Conservation (phyloP, 2,329 filamentous ascomycete species). For the Nothophaeocryptopus gaeumannii region DNA sequence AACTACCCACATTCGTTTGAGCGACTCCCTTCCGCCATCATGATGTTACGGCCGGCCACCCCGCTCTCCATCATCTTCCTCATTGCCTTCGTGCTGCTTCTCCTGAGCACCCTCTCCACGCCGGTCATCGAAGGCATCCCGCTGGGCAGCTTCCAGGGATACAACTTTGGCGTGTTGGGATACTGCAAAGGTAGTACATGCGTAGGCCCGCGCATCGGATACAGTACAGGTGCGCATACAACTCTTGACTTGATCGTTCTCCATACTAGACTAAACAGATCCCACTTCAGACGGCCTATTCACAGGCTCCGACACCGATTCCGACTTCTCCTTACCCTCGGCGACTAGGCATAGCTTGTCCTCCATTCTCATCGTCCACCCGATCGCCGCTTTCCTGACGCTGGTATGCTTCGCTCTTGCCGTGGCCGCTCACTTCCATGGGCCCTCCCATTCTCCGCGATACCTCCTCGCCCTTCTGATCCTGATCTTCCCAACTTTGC, state of each 20-base stretch:
- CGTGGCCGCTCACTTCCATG: slow-evolving; percentile 77
- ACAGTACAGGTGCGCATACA: slow-evolving; percentile 67
- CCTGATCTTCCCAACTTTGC: slow-evolving; percentile 77
- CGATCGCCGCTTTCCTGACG: slow-evolving; percentile 80
- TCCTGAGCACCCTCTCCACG: slow-evolving; percentile 86
- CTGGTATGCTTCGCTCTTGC: slow-evolving; percentile 81
- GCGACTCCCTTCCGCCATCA: not conserved
- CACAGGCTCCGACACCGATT: slow-evolving; percentile 39
- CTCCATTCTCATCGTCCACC: slow-evolving; percentile 86
- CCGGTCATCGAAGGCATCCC: slow-evolving; percentile 84
- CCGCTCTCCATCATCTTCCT: slow-evolving; percentile 84
- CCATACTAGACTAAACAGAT: slow-evolving; percentile 5
- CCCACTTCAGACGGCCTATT: slow-evolving; percentile 46
- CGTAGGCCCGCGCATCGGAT: slow-evolving; percentile 75
- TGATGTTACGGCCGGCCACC: slow-evolving; percentile 75
- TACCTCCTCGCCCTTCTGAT: slow-evolving; percentile 85
- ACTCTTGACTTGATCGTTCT: not conserved
- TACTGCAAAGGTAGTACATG: slow-evolving; percentile 70
- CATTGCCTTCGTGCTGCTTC: slow-evolving; percentile 76
- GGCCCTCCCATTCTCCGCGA: slow-evolving; percentile 81
- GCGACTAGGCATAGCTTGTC: slow-evolving; percentile 69
- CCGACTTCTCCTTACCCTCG: slow-evolving; percentile 64
- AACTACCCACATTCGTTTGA: slow-evolving; percentile 10
- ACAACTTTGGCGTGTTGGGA: slow-evolving; percentile 89
- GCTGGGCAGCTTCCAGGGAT: slow-evolving; percentile 70